A percentile compares a stretch with the other conserved stretches of the same genome.
Conservation (phyloP, 768 basidiomycete genomes). For the Mycena chlorophos region DNA sequence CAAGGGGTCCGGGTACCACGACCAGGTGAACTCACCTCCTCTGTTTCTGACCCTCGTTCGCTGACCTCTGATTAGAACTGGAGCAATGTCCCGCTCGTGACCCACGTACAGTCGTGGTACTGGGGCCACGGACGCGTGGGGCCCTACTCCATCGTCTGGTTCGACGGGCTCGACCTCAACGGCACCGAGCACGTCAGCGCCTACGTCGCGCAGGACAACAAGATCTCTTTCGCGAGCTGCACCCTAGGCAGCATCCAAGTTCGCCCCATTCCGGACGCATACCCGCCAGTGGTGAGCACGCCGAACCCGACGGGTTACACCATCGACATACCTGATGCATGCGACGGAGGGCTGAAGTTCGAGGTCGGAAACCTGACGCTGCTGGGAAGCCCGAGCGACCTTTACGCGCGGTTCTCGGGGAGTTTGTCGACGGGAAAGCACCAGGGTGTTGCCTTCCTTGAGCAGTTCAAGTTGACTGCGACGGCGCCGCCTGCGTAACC, state of each 20-base stretch:
- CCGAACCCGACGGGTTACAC: constrained; percentile 4
- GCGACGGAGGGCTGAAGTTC: background rate
- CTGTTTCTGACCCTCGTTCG: background rate
- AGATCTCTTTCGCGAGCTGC: constrained; percentile 13
- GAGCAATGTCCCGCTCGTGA: constrained; percentile 15
- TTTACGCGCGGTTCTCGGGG: constrained; percentile 5
- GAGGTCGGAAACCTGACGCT: background rate
- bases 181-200: constrained; percentile 14
- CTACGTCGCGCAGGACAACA: constrained; percentile 14
- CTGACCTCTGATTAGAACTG: constrained; percentile 15
- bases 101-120: constrained; percentile 16
- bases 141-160: constrained; percentile 24
- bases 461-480: constrained; percentile 13
- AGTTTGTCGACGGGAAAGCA: background rate
- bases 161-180: constrained; percentile 12
- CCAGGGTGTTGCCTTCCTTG: constrained; percentile 10
- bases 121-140: constrained; percentile 25
- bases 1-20: constrained; percentile 15
- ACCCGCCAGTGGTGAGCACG: constrained; percentile 6
- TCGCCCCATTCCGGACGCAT: background rate
- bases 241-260: background rate
- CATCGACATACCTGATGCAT: background rate
- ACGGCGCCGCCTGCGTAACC: no score
- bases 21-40: constrained; percentile 11
- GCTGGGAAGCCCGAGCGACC: background rate